A percentile compares a stretch with the other conserved stretches of the same genome.
These are phyloP conservation scores for Alternaria sp. DNA, from an alignment of 2,329 filamentous ascomycete genomes.

Conservation along the genomic window DNA sequence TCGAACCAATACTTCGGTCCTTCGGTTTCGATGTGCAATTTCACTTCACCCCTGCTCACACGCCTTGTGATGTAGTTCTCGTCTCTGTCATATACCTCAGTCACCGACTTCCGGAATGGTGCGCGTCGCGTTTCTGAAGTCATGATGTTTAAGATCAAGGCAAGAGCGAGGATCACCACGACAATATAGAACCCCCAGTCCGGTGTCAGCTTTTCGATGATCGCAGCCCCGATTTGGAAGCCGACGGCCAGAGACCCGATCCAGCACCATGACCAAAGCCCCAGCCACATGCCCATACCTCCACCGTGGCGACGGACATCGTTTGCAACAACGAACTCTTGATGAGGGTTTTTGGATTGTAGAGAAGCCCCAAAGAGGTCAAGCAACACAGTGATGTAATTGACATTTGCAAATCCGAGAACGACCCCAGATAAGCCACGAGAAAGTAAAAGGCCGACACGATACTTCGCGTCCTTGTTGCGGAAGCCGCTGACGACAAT, in stretches of 20 bases:
- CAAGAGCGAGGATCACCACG: conserved; percentile 71
- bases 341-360: conserved; percentile 75
- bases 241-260: conserved; percentile 76
- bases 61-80: conserved; percentile 61
- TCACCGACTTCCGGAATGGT: conserved; percentile 72
- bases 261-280: conserved; percentile 73
- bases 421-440: conserved; percentile 72
- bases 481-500: conserved; percentile 64
- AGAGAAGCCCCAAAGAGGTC: conserved; percentile 81
- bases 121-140: conserved; percentile 77
- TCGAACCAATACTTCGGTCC: conserved; percentile 81
- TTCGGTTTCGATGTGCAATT: conserved; percentile 76
- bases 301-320: conserved; percentile 79
- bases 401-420: conserved; percentile 80
- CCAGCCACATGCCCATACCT: conserved; percentile 79
- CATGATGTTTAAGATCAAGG: conserved; percentile 74
- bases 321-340: conserved; percentile 72
- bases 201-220: conserved; percentile 71
- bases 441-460: conserved; percentile 68
- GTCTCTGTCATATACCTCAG: conserved; percentile 62
- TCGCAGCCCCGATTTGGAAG: conserved; percentile 74
- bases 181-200: conserved; percentile 81
- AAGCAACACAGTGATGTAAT: conserved; percentile 74
- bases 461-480: conserved; percentile 64
- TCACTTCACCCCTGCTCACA: conserved; percentile 76